Percentiles rank a stretch among this genome's conserved stretches.
These are phyloP conservation scores for Leucocoprinus leucothites DNA, from an alignment of 768 basidiomycete genomes.

Conservation along the genomic window DNA sequence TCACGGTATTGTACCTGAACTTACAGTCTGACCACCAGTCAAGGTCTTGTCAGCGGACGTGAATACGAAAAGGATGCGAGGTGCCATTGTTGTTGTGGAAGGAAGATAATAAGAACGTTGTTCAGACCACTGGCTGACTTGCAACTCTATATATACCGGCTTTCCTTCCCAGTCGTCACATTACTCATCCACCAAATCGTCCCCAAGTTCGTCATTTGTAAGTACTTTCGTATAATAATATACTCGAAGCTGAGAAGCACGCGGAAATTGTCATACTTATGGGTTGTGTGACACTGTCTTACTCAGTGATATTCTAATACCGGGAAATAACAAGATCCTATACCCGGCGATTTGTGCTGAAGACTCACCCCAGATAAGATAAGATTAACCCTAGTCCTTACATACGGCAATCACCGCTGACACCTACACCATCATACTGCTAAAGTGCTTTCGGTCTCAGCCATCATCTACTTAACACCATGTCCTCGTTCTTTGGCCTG, in stretches of 20 bases:
- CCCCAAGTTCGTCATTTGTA: no score
- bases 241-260: no score
- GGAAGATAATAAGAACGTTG: not conserved
- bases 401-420: conserved; percentile 17
- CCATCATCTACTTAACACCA: conserved; percentile 23
- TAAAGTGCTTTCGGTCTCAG: not conserved
- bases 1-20: conserved; percentile 10
- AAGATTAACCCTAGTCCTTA: not conserved
- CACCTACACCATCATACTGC: not conserved
- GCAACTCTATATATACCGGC: not conserved
- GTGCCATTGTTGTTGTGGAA: conserved; percentile 24
- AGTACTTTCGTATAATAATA: no score
- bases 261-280: no score
- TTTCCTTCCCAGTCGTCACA: not conserved
- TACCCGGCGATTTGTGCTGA: no score
- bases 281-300: not conserved
- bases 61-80: conserved; percentile 68
- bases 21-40: conserved; percentile 47
- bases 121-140: not conserved
- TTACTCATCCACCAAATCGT: conserved; percentile 10
- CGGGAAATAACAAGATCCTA: no score
- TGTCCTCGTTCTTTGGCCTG: conserved; percentile 91
- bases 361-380: conserved; percentile 1
- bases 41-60: conserved; percentile 63
- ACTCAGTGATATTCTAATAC: not conserved